These are phyloP conservation scores for Ascodesmis nigricans DNA, from an alignment of 495 filamentous ascomycete genomes.

Conservation along the genomic window DNA sequence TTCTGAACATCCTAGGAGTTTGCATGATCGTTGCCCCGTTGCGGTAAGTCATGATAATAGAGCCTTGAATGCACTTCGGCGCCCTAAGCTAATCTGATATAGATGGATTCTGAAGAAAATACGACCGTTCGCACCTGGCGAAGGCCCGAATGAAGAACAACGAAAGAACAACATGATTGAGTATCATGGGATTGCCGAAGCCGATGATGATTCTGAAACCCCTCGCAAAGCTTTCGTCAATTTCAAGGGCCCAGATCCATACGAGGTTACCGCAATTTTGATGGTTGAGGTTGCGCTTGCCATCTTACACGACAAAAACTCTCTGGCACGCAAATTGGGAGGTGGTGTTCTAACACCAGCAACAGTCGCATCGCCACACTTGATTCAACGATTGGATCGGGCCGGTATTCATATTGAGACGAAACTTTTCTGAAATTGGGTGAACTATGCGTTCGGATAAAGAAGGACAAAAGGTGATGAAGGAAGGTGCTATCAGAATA, in stretches of 20 bases:
- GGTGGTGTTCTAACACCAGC: constrained; percentile 18
- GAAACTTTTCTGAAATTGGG: constrained; percentile 17
- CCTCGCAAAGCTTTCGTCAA: constrained; percentile 14
- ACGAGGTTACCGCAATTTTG: constrained; percentile 13
- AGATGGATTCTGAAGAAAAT: constrained; percentile 17
- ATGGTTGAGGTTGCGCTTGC: constrained; percentile 16
- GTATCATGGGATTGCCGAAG: constrained; percentile 18
- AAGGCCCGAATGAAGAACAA: constrained; percentile 16
- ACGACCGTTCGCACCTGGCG: constrained; percentile 9
- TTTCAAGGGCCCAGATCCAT: constrained; percentile 13
- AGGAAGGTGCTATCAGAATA: too few relatives aligned
- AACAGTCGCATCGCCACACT: constrained; percentile 11
- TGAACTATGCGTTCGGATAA: too few relatives aligned
- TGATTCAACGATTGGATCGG: constrained; percentile 16
- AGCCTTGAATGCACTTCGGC: not conserved
- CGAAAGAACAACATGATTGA: constrained; percentile 12
- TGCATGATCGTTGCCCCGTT: constrained; percentile 14
- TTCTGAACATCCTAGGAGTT: constrained; percentile 13
- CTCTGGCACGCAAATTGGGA: constrained; percentile 10
- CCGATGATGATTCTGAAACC: constrained; percentile 17
- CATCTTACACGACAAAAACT: constrained; percentile 12
- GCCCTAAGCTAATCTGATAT: constrained; percentile 1
- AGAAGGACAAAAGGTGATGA: too few relatives aligned
- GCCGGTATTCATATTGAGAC: constrained; percentile 17
- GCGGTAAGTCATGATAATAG: constrained; percentile 8